Base-by-base conservation (phyloP, 208 protist genomes). In the Leishmania arabica region DNA sequence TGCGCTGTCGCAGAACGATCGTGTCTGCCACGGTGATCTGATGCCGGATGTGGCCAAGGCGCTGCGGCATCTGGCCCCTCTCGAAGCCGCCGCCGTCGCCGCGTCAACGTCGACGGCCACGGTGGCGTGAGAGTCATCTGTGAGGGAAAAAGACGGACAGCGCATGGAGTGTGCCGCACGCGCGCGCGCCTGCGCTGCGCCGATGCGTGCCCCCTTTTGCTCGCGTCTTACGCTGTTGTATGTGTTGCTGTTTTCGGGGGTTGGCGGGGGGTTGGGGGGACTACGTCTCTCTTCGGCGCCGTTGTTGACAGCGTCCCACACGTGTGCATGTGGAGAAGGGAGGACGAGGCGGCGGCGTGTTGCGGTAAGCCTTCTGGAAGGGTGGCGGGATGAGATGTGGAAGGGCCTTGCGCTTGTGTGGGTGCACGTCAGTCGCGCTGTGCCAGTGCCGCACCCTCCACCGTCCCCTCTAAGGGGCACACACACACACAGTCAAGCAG, bases 31-130 rank as follows among this genome's bases (percentile, higher is more conserved):
- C 11, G 54, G 19, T 27, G 82, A 75, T 15, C 24, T 77, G 21
- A 4, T 47, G 77, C 27, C 60, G 49, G 53, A 79, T 2, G 66
- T 85, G 37, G 71, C 70, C 15, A 79, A 74, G 56, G 53, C 31
- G 45, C 82, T 81, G 42, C 71, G 75, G n/a, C 47, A 79, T 31
- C 53, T 85, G 8, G n/a, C 62, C 13, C 54, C 62, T 8, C 72
- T 81, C n/a, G 82, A 85, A 42, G 21, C 62, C 31, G 27, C 69
- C 15, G 58, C 45, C 64, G 9, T 53, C 9, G 42, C 71, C 31
- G 80, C 80, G 47, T 54, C 70, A 56, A 34, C 70, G 47, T 8
- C 70, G 45, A 34, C 49, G 17, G 42, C 31, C 6, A 34, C 47
- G 49, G 45, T 56, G 70, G 70, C 27, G n/a, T 75, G 70, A 75